Conservation (phyloP, 495 filamentous ascomycete species). For the Daldinia grandis region DNA sequence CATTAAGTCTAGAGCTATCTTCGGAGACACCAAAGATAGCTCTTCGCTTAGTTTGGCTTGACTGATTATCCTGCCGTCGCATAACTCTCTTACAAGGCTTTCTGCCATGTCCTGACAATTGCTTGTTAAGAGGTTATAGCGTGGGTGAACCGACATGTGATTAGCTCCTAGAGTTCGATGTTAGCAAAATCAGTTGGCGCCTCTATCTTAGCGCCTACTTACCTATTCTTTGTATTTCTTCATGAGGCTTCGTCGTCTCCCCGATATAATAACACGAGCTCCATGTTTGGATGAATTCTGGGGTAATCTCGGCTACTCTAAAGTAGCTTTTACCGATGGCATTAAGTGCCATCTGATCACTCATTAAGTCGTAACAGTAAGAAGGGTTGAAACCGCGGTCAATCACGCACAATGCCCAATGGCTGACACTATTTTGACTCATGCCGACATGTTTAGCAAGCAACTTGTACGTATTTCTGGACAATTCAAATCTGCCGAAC, state of each 20-base stretch:
- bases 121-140: slow-evolving; percentile 35
- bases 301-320: slow-evolving; percentile 31
- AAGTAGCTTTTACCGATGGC: slow-evolving; percentile 36
- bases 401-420: slow-evolving; percentile 40
- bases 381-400: slow-evolving; percentile 34
- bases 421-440: slow-evolving; percentile 40
- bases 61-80: slow-evolving; percentile 35
- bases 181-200: slow-evolving; percentile 7
- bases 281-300: slow-evolving; percentile 34
- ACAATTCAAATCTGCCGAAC: slow-evolving; percentile 37
- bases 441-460: slow-evolving; percentile 41
- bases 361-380: slow-evolving; percentile 43
- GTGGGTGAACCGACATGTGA: slow-evolving; percentile 39
- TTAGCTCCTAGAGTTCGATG: slow-evolving; percentile 14
- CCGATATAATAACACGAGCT: slow-evolving; percentile 39
- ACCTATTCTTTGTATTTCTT: slow-evolving; percentile 39
- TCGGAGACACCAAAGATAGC: slow-evolving; percentile 30
- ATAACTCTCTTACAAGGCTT: slow-evolving; percentile 32
- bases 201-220: background rate
- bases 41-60: slow-evolving; percentile 39
- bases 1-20: slow-evolving; percentile 37
- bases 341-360: slow-evolving; percentile 38
- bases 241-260: slow-evolving; percentile 40
- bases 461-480: slow-evolving; percentile 32
- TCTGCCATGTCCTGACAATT: slow-evolving; percentile 43